These are phyloP conservation scores for Aspergillus caelatus DNA, from an alignment of 2,329 filamentous ascomycete species.

Conservation along the genomic window DNA sequence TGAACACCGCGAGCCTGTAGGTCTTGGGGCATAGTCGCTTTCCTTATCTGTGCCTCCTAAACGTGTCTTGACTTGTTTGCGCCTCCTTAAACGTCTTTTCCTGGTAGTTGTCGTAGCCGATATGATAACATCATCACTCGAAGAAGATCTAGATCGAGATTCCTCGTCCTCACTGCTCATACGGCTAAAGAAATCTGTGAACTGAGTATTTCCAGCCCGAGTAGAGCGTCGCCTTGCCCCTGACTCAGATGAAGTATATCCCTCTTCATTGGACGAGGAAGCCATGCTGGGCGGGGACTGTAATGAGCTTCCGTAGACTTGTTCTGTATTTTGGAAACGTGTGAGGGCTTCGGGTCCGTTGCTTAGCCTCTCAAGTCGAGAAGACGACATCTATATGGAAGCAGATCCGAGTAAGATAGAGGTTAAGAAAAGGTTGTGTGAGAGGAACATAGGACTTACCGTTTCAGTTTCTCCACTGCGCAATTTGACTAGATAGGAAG, in stretches of 20 bases:
- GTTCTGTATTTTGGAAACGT: conserved; percentile 23
- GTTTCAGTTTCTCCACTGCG: conserved; percentile 39
- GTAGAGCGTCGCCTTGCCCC: conserved; percentile 15
- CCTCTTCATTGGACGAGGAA: conserved; percentile 15
- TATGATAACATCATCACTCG: conserved; percentile 28
- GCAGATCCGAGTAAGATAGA: conserved; percentile 8
- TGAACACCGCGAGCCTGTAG: conserved; percentile 32
- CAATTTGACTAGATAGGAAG: conserved; percentile 37
- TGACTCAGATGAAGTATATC: conserved; percentile 11
- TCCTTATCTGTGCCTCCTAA: conserved; percentile 14
- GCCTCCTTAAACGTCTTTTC: conserved; percentile 16
- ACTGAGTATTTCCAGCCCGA: conserved; percentile 15
- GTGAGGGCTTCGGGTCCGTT: conserved; percentile 32
- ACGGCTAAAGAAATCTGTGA: conserved; percentile 23
- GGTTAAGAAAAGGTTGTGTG: neutral
- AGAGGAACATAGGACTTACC: conserved; percentile 31
- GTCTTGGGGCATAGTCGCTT: conserved; percentile 12
- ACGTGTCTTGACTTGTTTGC: conserved; percentile 13
- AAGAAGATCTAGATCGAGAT: conserved; percentile 10
- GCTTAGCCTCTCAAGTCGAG: conserved; percentile 29
- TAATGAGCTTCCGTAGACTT: conserved; percentile 9
- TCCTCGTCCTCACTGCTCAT: conserved; percentile 24
- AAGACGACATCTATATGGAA: conserved; percentile 29
- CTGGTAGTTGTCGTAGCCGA: conserved; percentile 14
- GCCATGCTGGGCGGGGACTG: conserved; percentile 4